A percentile compares a stretch with the other conserved stretches of the same genome.
These are phyloP conservation scores for Terana coerulea DNA, from an alignment of 768 basidiomycete species.

Conservation along the genomic window DNA sequence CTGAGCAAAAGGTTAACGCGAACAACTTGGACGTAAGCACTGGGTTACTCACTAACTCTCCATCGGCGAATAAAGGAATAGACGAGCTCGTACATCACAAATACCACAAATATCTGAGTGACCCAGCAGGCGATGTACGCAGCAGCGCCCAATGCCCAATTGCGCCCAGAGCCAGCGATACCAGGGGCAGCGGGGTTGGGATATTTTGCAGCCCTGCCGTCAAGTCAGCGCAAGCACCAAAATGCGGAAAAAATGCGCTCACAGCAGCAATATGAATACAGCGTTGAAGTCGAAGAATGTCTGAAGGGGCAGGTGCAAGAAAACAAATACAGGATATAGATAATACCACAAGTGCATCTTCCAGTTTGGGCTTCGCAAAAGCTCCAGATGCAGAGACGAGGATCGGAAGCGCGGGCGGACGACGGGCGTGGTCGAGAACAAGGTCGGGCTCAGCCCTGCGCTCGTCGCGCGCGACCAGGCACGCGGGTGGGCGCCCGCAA, in stretches of 20 bases:
- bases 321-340: conserved; percentile 63
- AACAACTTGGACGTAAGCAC: conserved; percentile 20
- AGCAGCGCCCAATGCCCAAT: conserved; percentile 79
- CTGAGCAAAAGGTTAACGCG: conserved; percentile 35
- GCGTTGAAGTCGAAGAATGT: conserved; percentile 89
- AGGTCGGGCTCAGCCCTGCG: conserved; percentile 39
- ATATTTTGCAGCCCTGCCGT: conserved; percentile 62
- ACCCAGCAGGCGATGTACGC: conserved; percentile 84
- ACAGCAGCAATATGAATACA: conserved; percentile 81
- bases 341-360: conserved; percentile 60
- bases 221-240: background rate
- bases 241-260: conserved; percentile 32
- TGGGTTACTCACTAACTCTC: conserved; percentile 67
- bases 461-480: conserved; percentile 60
- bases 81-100: conserved; percentile 72
- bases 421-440: conserved; percentile 33
- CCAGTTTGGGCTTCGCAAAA: conserved; percentile 57
- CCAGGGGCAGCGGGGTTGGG: conserved; percentile 68
- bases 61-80: conserved; percentile 74
- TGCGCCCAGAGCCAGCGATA: conserved; percentile 66
- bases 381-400: conserved; percentile 61
- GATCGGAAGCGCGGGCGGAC: conserved; percentile 67
- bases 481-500: conserved; percentile 34
- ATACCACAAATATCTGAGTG: conserved; percentile 68
- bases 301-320: conserved; percentile 72